phyloP scores from a whole-genome alignment of 805 yeast species.

The Priceomyces fermenticarens region DNA sequence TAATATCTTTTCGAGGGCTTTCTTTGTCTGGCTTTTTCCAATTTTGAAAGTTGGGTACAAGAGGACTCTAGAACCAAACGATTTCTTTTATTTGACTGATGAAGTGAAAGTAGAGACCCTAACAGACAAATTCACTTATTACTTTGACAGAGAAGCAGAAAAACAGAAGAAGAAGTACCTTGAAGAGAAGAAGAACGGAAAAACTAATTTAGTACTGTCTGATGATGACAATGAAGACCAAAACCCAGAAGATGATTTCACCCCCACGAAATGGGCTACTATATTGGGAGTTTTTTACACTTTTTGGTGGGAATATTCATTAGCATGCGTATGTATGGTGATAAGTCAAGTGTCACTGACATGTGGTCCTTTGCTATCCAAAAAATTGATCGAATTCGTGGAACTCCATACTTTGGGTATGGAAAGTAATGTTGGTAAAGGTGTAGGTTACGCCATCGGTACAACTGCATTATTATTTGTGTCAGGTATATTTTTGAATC shows the following conservation, averaged over 20 bases:
- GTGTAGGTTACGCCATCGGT: constrained; percentile 42
- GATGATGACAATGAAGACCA: constrained; percentile 18
- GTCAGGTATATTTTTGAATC: constrained; percentile 45
- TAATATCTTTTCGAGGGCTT: constrained; percentile 38
- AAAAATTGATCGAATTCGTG: constrained; percentile 36
- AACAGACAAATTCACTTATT: constrained; percentile 23
- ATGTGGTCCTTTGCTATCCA: constrained; percentile 33
- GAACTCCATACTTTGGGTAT: constrained; percentile 23
- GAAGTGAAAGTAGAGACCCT: constrained; percentile 31
- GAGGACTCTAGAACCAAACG: constrained; percentile 65
- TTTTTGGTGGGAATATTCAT: constrained; percentile 26
- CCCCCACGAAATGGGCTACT: constrained; percentile 20
- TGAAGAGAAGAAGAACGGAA: constrained; percentile 21
- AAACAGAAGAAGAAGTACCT: constrained; percentile 22
- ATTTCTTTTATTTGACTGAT: constrained; percentile 44
- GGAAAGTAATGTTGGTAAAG: constrained; percentile 25
- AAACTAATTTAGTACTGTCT: constrained; percentile 9
- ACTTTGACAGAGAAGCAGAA: constrained; percentile 18
- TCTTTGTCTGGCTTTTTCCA: constrained; percentile 70
- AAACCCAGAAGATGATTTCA: constrained; percentile 29
- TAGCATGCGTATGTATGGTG: constrained; percentile 28
- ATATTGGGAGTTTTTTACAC: constrained; percentile 25
- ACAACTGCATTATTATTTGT: constrained; percentile 27
- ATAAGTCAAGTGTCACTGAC: constrained; percentile 24
- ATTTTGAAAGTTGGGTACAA: constrained; percentile 65